Evolutionary conservation across 352 stramenopile genomes (phyloP).

Genomic region (Phytophthora pluvialis): DNA sequence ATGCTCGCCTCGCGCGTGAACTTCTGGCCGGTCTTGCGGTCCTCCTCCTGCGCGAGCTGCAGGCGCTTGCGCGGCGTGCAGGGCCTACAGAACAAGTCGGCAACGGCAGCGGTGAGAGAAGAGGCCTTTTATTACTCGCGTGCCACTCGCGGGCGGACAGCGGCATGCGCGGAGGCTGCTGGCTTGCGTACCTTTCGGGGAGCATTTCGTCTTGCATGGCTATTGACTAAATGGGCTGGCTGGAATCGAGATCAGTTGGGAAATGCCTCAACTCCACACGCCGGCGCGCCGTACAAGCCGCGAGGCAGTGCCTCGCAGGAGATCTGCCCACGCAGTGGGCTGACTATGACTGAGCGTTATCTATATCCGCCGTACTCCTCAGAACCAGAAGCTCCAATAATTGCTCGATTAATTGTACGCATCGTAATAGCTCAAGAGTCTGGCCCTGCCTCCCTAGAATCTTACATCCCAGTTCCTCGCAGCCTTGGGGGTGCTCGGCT

Average conservation of each 20-base stretch:
- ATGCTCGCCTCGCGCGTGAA: slow-evolving; percentile 37
- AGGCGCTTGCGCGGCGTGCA: slow-evolving; percentile 75
- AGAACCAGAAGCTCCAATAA: slow-evolving; percentile 28
- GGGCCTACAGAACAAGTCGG: slow-evolving; percentile 36
- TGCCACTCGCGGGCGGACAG: slow-evolving; percentile 4
- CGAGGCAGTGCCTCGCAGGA: background rate
- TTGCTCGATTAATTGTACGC: background rate
- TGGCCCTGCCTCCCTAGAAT: background rate
- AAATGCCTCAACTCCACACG: slow-evolving; percentile 7
- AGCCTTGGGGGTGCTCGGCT: background rate
- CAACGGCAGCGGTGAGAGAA: background rate
- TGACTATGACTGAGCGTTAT: slow-evolving; percentile 16
- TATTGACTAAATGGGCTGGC: background rate
- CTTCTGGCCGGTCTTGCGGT: slow-evolving; percentile 48
- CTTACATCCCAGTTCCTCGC: slow-evolving; percentile 5
- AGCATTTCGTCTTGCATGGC: slow-evolving; percentile 31
- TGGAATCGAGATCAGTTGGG: slow-evolving; percentile 17
- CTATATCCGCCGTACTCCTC: slow-evolving; percentile 22
- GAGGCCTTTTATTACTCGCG: background rate
- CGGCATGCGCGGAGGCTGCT: background rate
- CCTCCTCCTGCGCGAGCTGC: slow-evolving; percentile 55
- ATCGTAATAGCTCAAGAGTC: background rate
- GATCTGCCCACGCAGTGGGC: background rate
- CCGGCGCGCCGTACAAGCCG: slow-evolving; percentile 10
- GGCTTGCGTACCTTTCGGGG: slow-evolving; percentile 20